Evolutionary conservation across 1,284 basidiomycete genomes (phyloP).

Genomic region (Ustilago nuda): DNA sequence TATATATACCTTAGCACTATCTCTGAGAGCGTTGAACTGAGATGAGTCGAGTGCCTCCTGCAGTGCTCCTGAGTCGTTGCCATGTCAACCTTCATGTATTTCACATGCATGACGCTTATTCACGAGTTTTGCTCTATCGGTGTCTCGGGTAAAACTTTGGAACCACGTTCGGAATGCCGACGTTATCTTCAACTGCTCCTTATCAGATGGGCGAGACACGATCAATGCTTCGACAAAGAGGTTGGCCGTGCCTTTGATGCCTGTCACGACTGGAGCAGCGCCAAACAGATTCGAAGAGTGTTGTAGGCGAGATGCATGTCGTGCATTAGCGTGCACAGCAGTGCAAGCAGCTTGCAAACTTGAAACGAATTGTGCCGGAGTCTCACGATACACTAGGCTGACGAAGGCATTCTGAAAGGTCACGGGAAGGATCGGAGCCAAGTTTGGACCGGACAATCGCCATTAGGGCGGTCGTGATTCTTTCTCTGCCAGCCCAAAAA

Average conservation of each 20-base stretch:
- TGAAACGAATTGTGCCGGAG: neutral
- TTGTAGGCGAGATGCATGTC: neutral
- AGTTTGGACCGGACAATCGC: neutral
- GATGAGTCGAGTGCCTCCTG: too few relatives aligned
- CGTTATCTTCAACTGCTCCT: neutral
- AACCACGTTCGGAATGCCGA: too few relatives aligned
- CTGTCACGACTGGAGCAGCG: neutral
- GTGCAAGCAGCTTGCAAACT: neutral
- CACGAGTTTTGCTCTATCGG: too few relatives aligned
- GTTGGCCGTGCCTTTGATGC: neutral
- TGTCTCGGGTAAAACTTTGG: too few relatives aligned
- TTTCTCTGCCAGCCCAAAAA: neutral
- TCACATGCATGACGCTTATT: too few relatives aligned
- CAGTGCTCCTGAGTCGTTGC: too few relatives aligned
- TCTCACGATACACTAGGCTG: neutral
- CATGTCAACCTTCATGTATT: too few relatives aligned
- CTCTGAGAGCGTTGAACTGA: too few relatives aligned
- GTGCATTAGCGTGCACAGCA: constrained; percentile 11
- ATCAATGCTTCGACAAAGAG: neutral
- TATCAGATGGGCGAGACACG: neutral
- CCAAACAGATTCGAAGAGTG: neutral
- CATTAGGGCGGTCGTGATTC: neutral
- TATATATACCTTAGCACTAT: too few relatives aligned
- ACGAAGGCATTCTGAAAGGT: neutral
- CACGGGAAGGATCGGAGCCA: constrained; percentile 3